Percentiles rank a stretch among this genome's conserved stretches.
Conservation (phyloP, 2,329 filamentous ascomycete genomes). For the Fusarium avenaceum region DNA sequence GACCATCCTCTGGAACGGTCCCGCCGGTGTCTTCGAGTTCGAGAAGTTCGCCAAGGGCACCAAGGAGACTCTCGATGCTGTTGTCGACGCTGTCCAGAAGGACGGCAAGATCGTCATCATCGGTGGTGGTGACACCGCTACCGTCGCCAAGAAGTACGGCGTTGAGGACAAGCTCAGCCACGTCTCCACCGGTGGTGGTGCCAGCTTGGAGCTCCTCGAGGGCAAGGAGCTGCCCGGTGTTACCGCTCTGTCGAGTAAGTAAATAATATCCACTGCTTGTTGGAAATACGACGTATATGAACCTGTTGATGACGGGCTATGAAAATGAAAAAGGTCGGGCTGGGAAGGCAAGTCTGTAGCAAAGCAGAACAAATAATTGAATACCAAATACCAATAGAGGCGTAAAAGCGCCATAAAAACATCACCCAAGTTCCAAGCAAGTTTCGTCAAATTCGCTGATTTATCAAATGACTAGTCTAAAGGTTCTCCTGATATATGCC, state of each 20-base stretch:
- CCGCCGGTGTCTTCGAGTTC: conserved; percentile 97
- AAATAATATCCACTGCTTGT: conserved; percentile 52
- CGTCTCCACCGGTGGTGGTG: conserved; percentile 96
- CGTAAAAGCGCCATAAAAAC: conserved; percentile 18
- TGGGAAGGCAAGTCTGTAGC: conserved; percentile 56
- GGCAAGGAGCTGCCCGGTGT: conserved; percentile 98
- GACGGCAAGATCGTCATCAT: conserved; percentile 97
- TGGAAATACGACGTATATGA: conserved; percentile 43
- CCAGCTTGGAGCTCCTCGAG: conserved; percentile 94
- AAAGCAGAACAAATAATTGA: conserved; percentile 42
- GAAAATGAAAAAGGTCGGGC: conserved; percentile 51
- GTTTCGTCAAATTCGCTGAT: not conserved
- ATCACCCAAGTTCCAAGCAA: not conserved
- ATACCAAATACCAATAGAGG: conserved; percentile 46
- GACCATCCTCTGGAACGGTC: conserved; percentile 99
- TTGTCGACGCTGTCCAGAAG: conserved; percentile 79
- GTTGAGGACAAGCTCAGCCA: conserved; percentile 98
- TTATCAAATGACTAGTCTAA: conserved; percentile 22
- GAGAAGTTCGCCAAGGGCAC: conserved; percentile 94
- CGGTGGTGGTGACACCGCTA: conserved; percentile 97
- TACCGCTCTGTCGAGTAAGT: conserved; percentile 85
- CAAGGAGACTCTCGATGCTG: conserved; percentile 91
- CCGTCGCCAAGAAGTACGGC: conserved; percentile 96
- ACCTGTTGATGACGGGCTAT: conserved; percentile 51
- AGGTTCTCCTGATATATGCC: not conserved